Evolutionary conservation across 805 yeast genomes (phyloP), one percentile per base, ranked within the genome.

Genomic region (Spencermartinsiella europaea): DNA sequence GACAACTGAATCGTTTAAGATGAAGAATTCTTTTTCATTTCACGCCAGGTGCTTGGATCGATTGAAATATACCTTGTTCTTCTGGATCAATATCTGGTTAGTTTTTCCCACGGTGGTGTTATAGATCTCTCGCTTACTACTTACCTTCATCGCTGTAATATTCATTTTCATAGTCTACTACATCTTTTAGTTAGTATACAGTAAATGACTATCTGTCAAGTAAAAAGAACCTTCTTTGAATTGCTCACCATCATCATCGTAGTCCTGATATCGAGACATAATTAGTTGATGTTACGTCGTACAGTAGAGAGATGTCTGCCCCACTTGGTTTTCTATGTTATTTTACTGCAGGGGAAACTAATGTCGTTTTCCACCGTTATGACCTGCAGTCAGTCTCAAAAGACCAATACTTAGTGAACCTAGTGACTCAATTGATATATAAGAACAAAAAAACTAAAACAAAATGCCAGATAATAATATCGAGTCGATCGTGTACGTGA

Each of bases 61-160:
- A 17, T 31, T 5, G 5, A 3, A 3, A 42, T 56, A n/a, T 33
- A 55, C 59, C 53, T 35, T 55, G 59, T 12, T 59, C 61, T 34
- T 56, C 61, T 7, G 57, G 52, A 22, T 52, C 48, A 48, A 59
- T 40, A n/a, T 49, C 61, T 49, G 4, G 34, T 20, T 21, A 14
- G 20, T 16, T 17, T 15, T 17, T 14, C 15, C 45, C 14, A 10
- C 44, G 20, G 12, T 40, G 7, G 10, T 19, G 34, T 7, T 8
- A 15, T 8, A 25, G 8, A 21, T 27, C 12, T 10, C 38, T 7
- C 12, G 38, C 14, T 19, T 48, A 36, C n/a, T 43, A 47, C 34
- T 33, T 51, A 16, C 54, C 58, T 31, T 56, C 56, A 35, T 53
- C 58, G 49, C 31, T 10, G 21, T 38, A 45, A 27, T 54, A 51